Conservation (phyloP, 495 filamentous ascomycete species). For the Lasiosphaeris hirsuta region DNA sequence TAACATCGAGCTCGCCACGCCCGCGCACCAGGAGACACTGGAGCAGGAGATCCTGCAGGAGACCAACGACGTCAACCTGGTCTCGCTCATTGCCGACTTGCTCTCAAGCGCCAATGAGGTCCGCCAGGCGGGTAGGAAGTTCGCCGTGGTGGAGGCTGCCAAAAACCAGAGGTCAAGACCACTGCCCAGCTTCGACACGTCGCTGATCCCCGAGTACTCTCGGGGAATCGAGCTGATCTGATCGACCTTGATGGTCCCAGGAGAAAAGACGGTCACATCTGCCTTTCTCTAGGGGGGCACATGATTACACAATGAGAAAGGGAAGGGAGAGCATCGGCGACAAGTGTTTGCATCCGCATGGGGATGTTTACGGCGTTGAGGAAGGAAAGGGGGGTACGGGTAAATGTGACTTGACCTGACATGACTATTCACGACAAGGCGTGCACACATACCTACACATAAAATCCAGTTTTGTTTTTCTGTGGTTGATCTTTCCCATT, state of each 20-base stretch:
- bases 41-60: constrained; percentile 60
- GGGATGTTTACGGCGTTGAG: too few relatives aligned
- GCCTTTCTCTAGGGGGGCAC: too few relatives aligned
- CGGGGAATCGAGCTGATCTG: neutral
- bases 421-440: too few relatives aligned
- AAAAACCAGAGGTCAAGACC: constrained; percentile 3
- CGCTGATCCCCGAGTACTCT: neutral
- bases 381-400: too few relatives aligned
- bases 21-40: constrained; percentile 51
- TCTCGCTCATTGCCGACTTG: constrained; percentile 66
- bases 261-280: too few relatives aligned
- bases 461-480: too few relatives aligned
- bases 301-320: too few relatives aligned
- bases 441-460: too few relatives aligned
- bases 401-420: too few relatives aligned
- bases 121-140: constrained; percentile 69
- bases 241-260: neutral
- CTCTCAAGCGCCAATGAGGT: constrained; percentile 63
- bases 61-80: constrained; percentile 72
- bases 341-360: too few relatives aligned
- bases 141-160: constrained; percentile 56
- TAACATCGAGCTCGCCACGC: constrained; percentile 58
- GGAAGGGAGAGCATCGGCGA: too few relatives aligned
- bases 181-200: neutral
- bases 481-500: too few relatives aligned